phyloP scores from a whole-genome alignment of 2,329 filamentous ascomycete genomes.

The Parastagonospora nodorum region DNA sequence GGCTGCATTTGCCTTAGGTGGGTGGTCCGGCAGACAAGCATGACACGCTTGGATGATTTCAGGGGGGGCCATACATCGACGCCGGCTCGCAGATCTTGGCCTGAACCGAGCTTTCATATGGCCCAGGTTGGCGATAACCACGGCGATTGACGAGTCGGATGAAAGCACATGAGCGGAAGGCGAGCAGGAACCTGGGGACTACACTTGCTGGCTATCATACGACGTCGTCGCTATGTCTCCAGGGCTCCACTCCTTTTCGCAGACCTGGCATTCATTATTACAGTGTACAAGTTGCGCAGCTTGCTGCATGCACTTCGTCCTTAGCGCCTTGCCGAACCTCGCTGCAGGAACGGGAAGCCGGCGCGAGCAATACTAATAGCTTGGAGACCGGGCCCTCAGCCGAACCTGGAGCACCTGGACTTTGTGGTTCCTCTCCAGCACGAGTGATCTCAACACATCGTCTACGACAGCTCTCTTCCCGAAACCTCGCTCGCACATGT shows the following conservation, averaged over 20 bases:
- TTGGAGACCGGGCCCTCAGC: conserved; percentile 15
- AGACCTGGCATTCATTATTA: background rate
- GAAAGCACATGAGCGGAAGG: conserved; percentile 14
- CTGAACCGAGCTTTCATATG: background rate
- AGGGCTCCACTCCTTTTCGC: background rate
- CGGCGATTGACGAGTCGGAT: conserved; percentile 2
- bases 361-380: conserved; percentile 11
- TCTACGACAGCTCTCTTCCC: conserved; percentile 11
- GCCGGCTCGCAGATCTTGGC: background rate
- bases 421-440: background rate
- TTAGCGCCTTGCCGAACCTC: background rate
- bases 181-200: background rate
- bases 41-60: background rate
- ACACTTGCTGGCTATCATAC: conserved; percentile 1
- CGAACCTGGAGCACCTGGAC: conserved; percentile 9
- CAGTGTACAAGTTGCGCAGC: background rate
- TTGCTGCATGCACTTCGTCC: background rate
- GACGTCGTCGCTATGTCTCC: background rate
- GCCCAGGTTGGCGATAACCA: conserved; percentile 3
- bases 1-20: background rate
- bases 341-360: conserved; percentile 19
- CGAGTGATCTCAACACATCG: conserved; percentile 6
- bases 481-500: conserved; percentile 6
- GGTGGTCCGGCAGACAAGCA: background rate
- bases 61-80: conserved; percentile 1